Percentiles rank a stretch among this genome's conserved stretches.
These are phyloP conservation scores for Chalaropsis thielavioides DNA, from an alignment of 2,329 filamentous ascomycete genomes.

Conservation along the genomic window DNA sequence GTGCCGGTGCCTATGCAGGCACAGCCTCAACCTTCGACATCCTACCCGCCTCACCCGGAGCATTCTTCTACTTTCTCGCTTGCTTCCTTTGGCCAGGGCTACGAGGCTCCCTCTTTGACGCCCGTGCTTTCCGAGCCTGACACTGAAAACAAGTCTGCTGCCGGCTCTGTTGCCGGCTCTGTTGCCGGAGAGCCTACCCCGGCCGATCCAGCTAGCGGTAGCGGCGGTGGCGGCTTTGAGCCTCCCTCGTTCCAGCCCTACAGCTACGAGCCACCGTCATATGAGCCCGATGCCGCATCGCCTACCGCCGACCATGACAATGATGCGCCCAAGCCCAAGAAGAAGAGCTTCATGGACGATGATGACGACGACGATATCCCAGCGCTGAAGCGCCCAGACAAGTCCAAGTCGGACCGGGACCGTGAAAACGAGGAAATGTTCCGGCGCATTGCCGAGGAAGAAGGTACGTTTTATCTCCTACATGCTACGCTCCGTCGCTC, in stretches of 20 bases:
- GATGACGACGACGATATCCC: slow-evolving; percentile 62
- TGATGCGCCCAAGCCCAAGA: slow-evolving; percentile 46
- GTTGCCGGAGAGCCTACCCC: not conserved
- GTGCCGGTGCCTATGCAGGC: slow-evolving; percentile 22
- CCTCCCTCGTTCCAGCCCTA: slow-evolving; percentile 48
- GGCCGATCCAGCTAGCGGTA: not conserved
- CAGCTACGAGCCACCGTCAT: slow-evolving; percentile 42
- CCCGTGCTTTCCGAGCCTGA: slow-evolving; percentile 19
- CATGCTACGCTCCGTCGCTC: too few species aligned
- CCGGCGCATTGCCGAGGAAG: slow-evolving; percentile 65
- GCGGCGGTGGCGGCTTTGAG: slow-evolving; percentile 36
- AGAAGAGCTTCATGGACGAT: slow-evolving; percentile 69
- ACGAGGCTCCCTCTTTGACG: slow-evolving; percentile 33
- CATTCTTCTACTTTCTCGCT: slow-evolving; percentile 21
- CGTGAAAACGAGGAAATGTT: slow-evolving; percentile 74
- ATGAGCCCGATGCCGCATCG: slow-evolving; percentile 35
- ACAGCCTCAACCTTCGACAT: slow-evolving; percentile 24
- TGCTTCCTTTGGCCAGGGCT: slow-evolving; percentile 32
- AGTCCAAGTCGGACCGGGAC: slow-evolving; percentile 53
- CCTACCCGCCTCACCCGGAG: not conserved
- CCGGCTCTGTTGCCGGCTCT: not conserved
- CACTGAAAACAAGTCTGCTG: slow-evolving; percentile 6
- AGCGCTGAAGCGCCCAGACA: slow-evolving; percentile 27
- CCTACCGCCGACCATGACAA: slow-evolving; percentile 30
- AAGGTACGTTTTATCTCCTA: slow-evolving; percentile 36